Conservation (phyloP, 371 early-diverging fungal species). For the Mucor indicus region DNA sequence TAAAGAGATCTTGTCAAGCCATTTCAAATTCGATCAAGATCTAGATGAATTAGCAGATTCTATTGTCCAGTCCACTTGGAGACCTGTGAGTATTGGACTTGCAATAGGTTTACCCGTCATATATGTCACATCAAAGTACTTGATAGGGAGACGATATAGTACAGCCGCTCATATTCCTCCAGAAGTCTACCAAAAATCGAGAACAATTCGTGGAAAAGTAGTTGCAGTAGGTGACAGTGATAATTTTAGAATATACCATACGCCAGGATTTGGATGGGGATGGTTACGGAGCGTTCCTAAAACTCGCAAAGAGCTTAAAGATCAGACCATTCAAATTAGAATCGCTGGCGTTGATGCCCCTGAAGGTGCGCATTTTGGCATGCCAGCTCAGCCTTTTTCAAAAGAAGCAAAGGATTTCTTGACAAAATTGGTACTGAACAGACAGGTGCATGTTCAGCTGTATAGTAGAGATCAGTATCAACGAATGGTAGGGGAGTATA, state of each 20-base stretch:
- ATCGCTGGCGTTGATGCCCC: slow-evolving; percentile 82
- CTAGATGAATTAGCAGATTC: slow-evolving; percentile 23
- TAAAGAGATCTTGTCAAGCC: no score
- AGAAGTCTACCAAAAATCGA: slow-evolving; percentile 31
- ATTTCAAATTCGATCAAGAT: slow-evolving; percentile 1
- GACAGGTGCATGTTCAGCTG: slow-evolving; percentile 51
- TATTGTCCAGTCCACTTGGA: slow-evolving; percentile 28
- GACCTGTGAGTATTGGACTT: slow-evolving; percentile 22
- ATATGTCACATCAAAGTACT: slow-evolving; percentile 14
- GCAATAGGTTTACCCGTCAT: slow-evolving; percentile 21
- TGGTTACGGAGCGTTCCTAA: slow-evolving; percentile 50
- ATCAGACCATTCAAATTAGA: slow-evolving; percentile 63
- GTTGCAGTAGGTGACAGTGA: slow-evolving; percentile 62
- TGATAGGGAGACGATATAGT: slow-evolving; percentile 38
- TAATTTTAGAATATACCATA: slow-evolving; percentile 62
- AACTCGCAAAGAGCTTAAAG: slow-evolving; percentile 47
- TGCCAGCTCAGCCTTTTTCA: slow-evolving; percentile 68
- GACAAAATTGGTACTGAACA: slow-evolving; percentile 40
- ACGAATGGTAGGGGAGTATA: slow-evolving; percentile 50
- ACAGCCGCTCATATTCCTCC: slow-evolving; percentile 55
- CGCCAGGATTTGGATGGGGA: slow-evolving; percentile 60
- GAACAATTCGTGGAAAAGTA: slow-evolving; percentile 45
- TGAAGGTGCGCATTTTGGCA: slow-evolving; percentile 71
- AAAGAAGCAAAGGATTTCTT: slow-evolving; percentile 62
- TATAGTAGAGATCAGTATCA: slow-evolving; percentile 65